Evolutionary conservation across 2,329 filamentous ascomycete genomes (phyloP), one percentile per base, ranked within the genome.

Genomic region (Fusarium clavum): DNA sequence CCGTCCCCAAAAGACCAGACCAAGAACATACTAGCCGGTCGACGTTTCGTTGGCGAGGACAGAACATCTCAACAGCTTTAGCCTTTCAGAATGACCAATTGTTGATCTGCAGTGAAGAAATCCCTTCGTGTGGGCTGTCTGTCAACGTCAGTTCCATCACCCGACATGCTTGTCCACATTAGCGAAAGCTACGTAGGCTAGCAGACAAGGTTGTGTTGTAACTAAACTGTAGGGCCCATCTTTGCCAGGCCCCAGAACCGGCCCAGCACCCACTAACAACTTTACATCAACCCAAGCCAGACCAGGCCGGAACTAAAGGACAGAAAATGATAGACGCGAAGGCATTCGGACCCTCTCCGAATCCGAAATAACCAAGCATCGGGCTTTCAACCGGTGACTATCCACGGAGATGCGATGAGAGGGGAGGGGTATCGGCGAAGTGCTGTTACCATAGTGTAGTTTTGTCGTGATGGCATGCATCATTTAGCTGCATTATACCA

Each of bases 381-480:
- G 47, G 9, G 40, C 53, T 52, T 61, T 54, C 48, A 70, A 57
- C 57, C 51, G 38, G 54, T 47, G 38, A 46, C 44, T 52, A 29
- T 48, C 30, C 20, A n/a, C 24, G n/a, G 24, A 43, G 24, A 53
- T 41, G 34, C 20, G 49, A 38, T 27, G 24, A 38, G 32, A 38
- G 43, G 49, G 25, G 69, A 68, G 68, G 69, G 58, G 55, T 49
- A 57, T 34, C 38, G 25, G 32, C 46, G 53, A 69, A 61, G 52
- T 66, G 56, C 12, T 29, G 30, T 53, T 43, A 20, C 49, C 34
- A 25, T 27, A 29, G 12, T n/a, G 34, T 25, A 53, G 32, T 29
- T 25, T 66, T 48, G 56, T 46, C 48, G 40, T 54, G 67, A 72
- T 72, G 70, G 70, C 59, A 72, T 72, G 66, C 69, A 72, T 72